A percentile compares a stretch with the other conserved stretches of the same genome.
Conservation (phyloP, 1,284 basidiomycete genomes). For the Marasmius sp. region DNA sequence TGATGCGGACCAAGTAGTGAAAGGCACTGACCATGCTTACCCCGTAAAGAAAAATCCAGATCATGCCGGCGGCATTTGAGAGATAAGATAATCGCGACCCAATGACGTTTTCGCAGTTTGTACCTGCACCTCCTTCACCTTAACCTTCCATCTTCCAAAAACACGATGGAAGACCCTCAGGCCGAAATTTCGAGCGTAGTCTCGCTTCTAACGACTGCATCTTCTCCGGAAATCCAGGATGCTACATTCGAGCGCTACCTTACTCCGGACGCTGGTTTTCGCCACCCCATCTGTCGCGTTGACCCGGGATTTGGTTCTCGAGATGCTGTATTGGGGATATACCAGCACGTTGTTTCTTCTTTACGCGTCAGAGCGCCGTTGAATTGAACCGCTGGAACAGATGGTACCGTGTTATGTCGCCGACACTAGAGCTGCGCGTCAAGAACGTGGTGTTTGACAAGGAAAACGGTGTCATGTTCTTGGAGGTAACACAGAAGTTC, state of each 20-base stretch:
- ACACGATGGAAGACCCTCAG: slow-evolving; percentile 53
- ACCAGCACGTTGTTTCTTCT: slow-evolving; percentile 38
- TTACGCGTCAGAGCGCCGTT: not conserved
- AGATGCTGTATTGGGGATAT: slow-evolving; percentile 50
- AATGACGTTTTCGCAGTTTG: no score
- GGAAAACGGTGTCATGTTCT: slow-evolving; percentile 35
- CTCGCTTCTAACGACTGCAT: slow-evolving; percentile 39
- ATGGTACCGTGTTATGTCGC: slow-evolving; percentile 62
- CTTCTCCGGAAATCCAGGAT: slow-evolving; percentile 50
- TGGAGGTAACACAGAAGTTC: slow-evolving; percentile 53
- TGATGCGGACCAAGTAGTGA: no score
- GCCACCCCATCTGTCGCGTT: slow-evolving; percentile 54
- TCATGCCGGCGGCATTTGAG: no score
- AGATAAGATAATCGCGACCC: no score
- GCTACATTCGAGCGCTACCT: slow-evolving; percentile 47
- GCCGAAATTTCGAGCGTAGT: slow-evolving; percentile 48
- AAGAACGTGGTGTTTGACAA: slow-evolving; percentile 47
- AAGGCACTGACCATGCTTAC: no score
- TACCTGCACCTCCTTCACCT: no score
- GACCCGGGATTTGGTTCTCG: slow-evolving; percentile 44
- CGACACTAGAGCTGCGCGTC: slow-evolving; percentile 41
- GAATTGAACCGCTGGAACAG: slow-evolving; percentile 26
- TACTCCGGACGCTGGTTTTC: slow-evolving; percentile 49
- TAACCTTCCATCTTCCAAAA: not conserved
- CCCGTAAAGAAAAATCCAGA: no score